Evolutionary conservation across 192 early-diverging fungal genomes (phyloP), one percentile per base, ranked within the genome.

Genomic region (Coemansia sp.): DNA sequence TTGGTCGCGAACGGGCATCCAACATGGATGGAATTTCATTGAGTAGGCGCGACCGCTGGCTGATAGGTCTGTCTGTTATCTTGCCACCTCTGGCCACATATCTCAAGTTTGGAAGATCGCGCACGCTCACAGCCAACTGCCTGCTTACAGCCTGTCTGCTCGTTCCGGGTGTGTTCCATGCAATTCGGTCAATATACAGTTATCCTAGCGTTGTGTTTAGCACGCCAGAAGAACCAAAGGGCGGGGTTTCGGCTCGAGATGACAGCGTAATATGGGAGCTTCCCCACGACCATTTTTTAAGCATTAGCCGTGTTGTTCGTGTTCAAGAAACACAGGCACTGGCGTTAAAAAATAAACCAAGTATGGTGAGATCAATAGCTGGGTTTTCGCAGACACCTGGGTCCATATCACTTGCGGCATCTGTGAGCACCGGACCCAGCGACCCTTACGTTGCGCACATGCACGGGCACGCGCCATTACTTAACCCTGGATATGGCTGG

Each of bases 231-330:
- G 64, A 67, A 53, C n/a, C 64, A 18, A 64, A 63, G 17, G 60
- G 65, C 21, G 46, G 15, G 23, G 51, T 62, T 15, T 25, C 51
- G 17, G 58, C 54, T 3, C 64, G 69, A 20, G 66, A 72, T 24
- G 65, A 37, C 31, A 71, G 69, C 49, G 75, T 71, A 20, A 77
- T 77, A 49, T 77, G 69, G 75, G 75, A 71, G 49, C 51, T 77
- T 2, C 75, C 75, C 12, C 42, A 58, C 10, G 63, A 71, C 56
- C 69, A 77, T 11, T 72, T 77, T 24, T 69, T 57, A 15, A 77
- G 70, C 55, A 71, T 77, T 21, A 77, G 63, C 47, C 55, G 62
- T 10, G 64, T 65, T 11, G 60, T 77, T 31, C 69, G 59, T 20
- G 62, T 77, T 14, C 60, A 49, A n/a, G 66, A 71, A 28, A 50